Evolutionary conservation across 2,329 filamentous ascomycete genomes (phyloP), one percentile per base, ranked within the genome.

Genomic region (Biscogniauxia sp.): DNA sequence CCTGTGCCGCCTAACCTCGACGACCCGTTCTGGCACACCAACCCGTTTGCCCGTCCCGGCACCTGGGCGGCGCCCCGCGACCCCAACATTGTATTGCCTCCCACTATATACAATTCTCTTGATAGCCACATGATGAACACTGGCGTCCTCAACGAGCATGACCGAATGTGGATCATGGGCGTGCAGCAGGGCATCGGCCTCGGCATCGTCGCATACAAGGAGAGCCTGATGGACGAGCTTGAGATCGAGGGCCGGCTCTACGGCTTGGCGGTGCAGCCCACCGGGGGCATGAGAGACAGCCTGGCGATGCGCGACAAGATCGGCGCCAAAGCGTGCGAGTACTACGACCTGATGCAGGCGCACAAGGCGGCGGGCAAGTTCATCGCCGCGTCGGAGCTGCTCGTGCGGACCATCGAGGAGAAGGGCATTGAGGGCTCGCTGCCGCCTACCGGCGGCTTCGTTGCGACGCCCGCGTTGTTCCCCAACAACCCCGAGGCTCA

Each of bases 161-260:
- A 67, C 20, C 62, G 58, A 1, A 26, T 52, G 5, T 68, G 61
- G 58, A 54, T 64, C 23, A 61, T 64, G 51, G 67, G 64, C 23
- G 54, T 68, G 20, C 67, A 70, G 54, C 26, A 50, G 32, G 68
- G 67, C 11, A 69, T 70, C 25, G 68, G 68, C 11, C 61, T 65
- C 17, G 67, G 63, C 23, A 58, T 70, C 51, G 0, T 15, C 1
- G 41, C 51, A 9, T 59, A 60, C 51, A 57, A 61, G 59, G 56
- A 64, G 20, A 56, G 55, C 17, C 25, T 69, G 2, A 51, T 68
- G 20, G 56, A 63, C 32, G 66, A 69, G 57, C 57, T 66, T 19
- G 50, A 56, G 53, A 20, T 25, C 13, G 19, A 57, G 1, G 64
- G 63, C 20, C 55, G 53, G 7, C 55, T 65, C 2, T 68, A 66